Base-by-base conservation (phyloP, 345 rosid species). In the Melaleuca alternifolia region DNA sequence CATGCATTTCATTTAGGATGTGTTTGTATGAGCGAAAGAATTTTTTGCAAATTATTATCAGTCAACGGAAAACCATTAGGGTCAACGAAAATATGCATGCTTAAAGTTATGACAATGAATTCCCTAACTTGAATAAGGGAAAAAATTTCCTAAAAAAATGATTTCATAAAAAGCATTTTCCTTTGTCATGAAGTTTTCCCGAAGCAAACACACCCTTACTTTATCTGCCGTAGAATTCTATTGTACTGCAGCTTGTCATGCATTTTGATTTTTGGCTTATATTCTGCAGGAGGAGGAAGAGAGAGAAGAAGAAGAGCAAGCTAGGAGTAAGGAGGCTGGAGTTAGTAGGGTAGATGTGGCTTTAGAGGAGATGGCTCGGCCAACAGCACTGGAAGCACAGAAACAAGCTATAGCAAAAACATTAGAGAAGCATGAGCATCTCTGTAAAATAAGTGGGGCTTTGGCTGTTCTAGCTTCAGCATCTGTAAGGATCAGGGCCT, bases 391-490 rank as follows among this genome's bases (percentile, higher is more conserved):
- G 65, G 96, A 94, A 93, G 97, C 95, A 52, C 98, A 93, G 84
- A 92, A 94, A 88, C 95, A 87, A 86, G 97, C 96, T 85, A 92
- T 94, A 88, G 96, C 89, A 88, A 93, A 94, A 93, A 87, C 95
- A 83, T 37, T 93, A 84, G 99, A 94, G 85, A 95, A 94, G 89
- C 92, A 91, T 54, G 98, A 94, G 88, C 93, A 96, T 81, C 96
- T 97, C 77, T 95, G 98, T 90, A 89, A 94, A 89, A 91, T 96
- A 77, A 96, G 99, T 91, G 95, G 87, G 85, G 99, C 99, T 82
- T 86, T 96, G 92, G 97, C 99, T 54, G 93, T 96, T 89, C 90
- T 97, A 85, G 98, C 99, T 92, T 95, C 98, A 30, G 99, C 99
- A 87, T 97, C 99, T 87, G 98, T 96, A 93, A 94, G 95, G 62